Percentiles rank a stretch among this genome's conserved stretches.
Evolutionary conservation across 2,329 filamentous ascomycete genomes (phyloP).

Genomic region (Chrysoporthe deuterocubensis): DNA sequence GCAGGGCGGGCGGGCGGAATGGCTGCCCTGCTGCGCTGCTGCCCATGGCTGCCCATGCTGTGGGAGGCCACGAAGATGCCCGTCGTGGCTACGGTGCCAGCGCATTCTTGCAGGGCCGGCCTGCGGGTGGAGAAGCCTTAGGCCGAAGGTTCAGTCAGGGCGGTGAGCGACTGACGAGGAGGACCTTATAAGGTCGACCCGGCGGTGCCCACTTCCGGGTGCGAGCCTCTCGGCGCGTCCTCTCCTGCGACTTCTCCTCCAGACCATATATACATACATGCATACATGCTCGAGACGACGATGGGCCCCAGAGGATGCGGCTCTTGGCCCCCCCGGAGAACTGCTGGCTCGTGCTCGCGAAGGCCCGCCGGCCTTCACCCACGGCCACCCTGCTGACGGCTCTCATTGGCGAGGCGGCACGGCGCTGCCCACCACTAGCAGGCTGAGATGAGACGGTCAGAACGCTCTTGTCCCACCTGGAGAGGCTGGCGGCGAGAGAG

Average conservation of each 20-base stretch:
- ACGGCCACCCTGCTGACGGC: slow-evolving; percentile 14
- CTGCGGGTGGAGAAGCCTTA: slow-evolving; percentile 25
- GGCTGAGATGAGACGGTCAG: slow-evolving; percentile 13
- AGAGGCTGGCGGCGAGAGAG: slow-evolving; percentile 8
- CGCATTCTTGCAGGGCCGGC: slow-evolving; percentile 29
- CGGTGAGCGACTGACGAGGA: slow-evolving; percentile 22
- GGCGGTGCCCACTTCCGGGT: slow-evolving; percentile 22
- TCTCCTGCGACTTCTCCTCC: background rate
- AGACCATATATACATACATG: background rate
- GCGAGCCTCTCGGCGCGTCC: background rate
- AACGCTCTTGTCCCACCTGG: slow-evolving; percentile 16
- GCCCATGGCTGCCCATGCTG: slow-evolving; percentile 2
- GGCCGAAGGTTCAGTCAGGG: slow-evolving; percentile 14
- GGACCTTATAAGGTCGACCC: slow-evolving; percentile 22
- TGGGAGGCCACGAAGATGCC: slow-evolving; percentile 18
- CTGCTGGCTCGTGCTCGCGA: slow-evolving; percentile 29
- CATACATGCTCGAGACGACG: background rate
- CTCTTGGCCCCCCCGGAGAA: slow-evolving; percentile 21
- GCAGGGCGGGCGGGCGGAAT: slow-evolving; percentile 5
- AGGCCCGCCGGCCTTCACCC: background rate
- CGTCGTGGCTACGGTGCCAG: slow-evolving; percentile 29
- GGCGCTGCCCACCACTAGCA: slow-evolving; percentile 24
- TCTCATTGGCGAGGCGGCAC: slow-evolving; percentile 26
- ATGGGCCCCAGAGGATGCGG: slow-evolving; percentile 22
- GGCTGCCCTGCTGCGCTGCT: background rate